Conservation (phyloP, 2,329 filamentous ascomycete genomes). For the Fusarium longipes region DNA sequence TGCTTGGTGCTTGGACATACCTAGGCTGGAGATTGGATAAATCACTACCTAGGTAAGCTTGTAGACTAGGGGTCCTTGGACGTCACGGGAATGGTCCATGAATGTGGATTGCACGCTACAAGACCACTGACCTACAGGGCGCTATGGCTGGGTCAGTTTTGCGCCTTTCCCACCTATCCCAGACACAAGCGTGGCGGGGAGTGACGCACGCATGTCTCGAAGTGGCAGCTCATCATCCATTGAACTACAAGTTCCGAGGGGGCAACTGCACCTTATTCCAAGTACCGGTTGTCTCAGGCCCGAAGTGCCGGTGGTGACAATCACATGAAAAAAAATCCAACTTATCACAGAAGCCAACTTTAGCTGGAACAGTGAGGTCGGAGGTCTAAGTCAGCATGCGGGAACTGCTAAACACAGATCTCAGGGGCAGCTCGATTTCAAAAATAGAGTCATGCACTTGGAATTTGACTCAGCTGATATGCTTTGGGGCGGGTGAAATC, state of each 20-base stretch:
- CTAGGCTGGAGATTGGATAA: conserved; percentile 12
- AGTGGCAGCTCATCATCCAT: conserved; percentile 21
- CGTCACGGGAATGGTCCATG: conserved; percentile 37
- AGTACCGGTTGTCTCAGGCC: conserved; percentile 32
- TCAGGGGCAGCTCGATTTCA: conserved; percentile 27
- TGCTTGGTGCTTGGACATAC: conserved; percentile 10
- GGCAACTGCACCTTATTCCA: conserved; percentile 13
- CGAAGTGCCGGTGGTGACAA: conserved; percentile 20
- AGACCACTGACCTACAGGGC: conserved; percentile 31
- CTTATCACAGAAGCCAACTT: conserved; percentile 1
- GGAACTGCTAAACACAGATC: conserved; percentile 26
- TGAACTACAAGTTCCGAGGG: conserved; percentile 26
- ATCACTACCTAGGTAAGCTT: neutral
- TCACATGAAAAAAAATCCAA: conserved; percentile 38
- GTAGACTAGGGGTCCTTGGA: conserved; percentile 35
- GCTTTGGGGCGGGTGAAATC: conserved; percentile 1
- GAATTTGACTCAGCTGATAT: conserved; percentile 27
- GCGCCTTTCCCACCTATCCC: conserved; percentile 36
- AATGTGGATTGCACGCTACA: conserved; percentile 24
- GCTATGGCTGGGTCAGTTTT: conserved; percentile 13
- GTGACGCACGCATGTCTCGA: conserved; percentile 37
- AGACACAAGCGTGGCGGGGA: conserved; percentile 33
- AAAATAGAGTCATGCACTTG: conserved; percentile 30
- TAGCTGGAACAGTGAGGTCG: too few species aligned
- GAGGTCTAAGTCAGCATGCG: conserved; percentile 8